Evolutionary conservation across 2,329 filamentous ascomycete genomes (phyloP), one percentile per base, ranked within the genome.

Genomic region (Colletotrichum shisoi): DNA sequence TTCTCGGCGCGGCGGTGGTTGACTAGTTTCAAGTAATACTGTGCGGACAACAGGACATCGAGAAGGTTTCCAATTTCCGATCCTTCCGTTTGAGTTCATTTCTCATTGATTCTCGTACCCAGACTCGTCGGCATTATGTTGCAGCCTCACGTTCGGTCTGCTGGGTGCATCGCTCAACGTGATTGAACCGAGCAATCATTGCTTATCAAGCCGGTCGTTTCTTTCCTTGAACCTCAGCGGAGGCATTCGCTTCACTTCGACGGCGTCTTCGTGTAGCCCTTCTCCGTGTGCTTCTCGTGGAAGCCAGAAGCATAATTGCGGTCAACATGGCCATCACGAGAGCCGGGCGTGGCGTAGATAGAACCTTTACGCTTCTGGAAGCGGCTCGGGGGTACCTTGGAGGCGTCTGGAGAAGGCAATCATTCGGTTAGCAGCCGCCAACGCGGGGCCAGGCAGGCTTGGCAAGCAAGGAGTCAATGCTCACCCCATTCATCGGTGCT

Each of bases 361-460:
- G 86, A 89, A 62, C 88, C 88, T 77, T 89, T 87, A 73, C 86
- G 85, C 78, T 89, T 89, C 77, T 91, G 88, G 79, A 91, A 90
- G 53, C 86, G 86, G 69, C 84, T 88, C 11, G 88, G 88, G 1
- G 86, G 86, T 0, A 89, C 87, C 77, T 90, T 90, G 71, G 85
- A 83, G 4, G 88, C 88, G 76, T 91, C 88, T 87, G 37, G 15
- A 19, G 17, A 42, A 52, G 44, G 51, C 31, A 64, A 45, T 15
- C 13, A 21, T 40, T 8, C 17, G 34, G 51, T 71, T 65, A 67
- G 70, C 8, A 68, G 53, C 15, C 40, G 12, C 17, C 24, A 19
- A 19, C 12, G 8, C 34, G 4, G 24, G 27, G 19, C 46, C 34
- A 7, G 19, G 34, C 27, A 53, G 54, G 46, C 40, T 17, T 66